Evolutionary conservation across 306 rosid species (phyloP).

Genomic region (Leucaena leucocephala): DNA sequence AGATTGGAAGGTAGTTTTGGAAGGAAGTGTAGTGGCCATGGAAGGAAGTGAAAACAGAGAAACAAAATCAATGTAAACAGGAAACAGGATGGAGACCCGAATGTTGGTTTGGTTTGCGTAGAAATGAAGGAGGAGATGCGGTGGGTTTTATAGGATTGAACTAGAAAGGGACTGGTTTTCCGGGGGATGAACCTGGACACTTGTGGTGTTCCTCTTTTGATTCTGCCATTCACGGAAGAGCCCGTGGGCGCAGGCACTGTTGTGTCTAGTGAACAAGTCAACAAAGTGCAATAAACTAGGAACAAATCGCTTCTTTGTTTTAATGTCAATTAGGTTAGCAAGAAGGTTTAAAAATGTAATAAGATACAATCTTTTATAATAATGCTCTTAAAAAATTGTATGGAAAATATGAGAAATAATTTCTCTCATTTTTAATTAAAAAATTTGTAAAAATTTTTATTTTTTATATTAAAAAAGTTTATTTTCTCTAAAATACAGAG

Average conservation of each 20-base stretch:
- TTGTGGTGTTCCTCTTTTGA: neutral
- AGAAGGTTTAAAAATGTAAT: too few species aligned
- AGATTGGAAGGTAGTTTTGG: constrained; percentile 50
- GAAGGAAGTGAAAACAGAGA: constrained; percentile 64
- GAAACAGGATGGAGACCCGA: neutral
- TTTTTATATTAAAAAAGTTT: too few species aligned
- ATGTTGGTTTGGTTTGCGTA: neutral
- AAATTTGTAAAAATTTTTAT: too few species aligned
- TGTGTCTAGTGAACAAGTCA: too few species aligned
- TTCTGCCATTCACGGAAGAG: neutral
- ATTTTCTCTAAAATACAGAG: too few species aligned
- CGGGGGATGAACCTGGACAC: constrained; percentile 50
- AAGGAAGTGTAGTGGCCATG: constrained; percentile 60
- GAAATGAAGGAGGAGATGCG: neutral
- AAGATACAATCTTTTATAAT: too few species aligned
- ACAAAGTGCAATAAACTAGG: too few species aligned
- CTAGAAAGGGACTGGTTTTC: constrained; percentile 3
- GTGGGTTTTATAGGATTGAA: neutral
- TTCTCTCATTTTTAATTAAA: too few species aligned
- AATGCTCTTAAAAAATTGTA: too few species aligned
- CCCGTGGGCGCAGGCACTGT: neutral
- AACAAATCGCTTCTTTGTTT: too few species aligned
- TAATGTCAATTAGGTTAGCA: too few species aligned
- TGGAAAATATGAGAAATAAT: too few species aligned
- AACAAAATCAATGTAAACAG: neutral